These are phyloP conservation scores for Chlorella ohadii DNA, from an alignment of 139 green algal genomes.

Conservation along the genomic window DNA sequence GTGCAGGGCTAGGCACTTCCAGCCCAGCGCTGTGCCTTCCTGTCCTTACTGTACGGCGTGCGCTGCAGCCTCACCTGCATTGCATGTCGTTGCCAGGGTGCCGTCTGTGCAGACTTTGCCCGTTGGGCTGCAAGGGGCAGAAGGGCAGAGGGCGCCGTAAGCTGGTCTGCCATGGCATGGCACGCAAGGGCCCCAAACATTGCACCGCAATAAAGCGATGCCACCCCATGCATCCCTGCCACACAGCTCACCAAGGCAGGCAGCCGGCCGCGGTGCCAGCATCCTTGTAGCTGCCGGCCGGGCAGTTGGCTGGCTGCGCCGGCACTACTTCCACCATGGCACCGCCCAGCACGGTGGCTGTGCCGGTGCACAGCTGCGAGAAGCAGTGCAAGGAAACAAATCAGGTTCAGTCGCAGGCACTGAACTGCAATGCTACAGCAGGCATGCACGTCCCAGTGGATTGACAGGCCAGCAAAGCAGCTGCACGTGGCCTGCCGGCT, in stretches of 20 bases:
- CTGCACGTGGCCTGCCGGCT: too few relatives aligned
- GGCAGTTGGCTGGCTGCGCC: neutral
- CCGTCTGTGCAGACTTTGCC: neutral
- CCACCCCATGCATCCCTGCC: too few relatives aligned
- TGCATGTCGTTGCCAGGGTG: neutral
- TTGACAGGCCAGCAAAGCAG: neutral
- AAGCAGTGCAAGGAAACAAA: too few relatives aligned
- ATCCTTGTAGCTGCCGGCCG: neutral
- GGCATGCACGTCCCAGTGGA: neutral
- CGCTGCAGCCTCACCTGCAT: neutral
- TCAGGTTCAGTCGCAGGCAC: neutral
- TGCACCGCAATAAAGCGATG: too few relatives aligned
- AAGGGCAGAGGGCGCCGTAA: too few relatives aligned
- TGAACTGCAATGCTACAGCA: too few relatives aligned
- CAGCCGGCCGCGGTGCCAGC: neutral
- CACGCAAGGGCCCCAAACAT: too few relatives aligned
- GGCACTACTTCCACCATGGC: neutral
- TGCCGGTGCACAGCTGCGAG: slow-evolving; percentile 18
- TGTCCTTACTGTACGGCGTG: too few relatives aligned
- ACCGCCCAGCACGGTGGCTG: neutral
- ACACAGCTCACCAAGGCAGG: slow-evolving; percentile 23
- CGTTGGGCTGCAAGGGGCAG: neutral
- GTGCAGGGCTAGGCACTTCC: neutral
- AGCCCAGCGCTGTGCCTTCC: too few relatives aligned
- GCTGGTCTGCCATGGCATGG: too few relatives aligned